A percentile compares a stretch with the other conserved stretches of the same genome.
Evolutionary conservation across 2,329 filamentous ascomycete genomes (phyloP).

Genomic region (Cladobotryum mycophilum): DNA sequence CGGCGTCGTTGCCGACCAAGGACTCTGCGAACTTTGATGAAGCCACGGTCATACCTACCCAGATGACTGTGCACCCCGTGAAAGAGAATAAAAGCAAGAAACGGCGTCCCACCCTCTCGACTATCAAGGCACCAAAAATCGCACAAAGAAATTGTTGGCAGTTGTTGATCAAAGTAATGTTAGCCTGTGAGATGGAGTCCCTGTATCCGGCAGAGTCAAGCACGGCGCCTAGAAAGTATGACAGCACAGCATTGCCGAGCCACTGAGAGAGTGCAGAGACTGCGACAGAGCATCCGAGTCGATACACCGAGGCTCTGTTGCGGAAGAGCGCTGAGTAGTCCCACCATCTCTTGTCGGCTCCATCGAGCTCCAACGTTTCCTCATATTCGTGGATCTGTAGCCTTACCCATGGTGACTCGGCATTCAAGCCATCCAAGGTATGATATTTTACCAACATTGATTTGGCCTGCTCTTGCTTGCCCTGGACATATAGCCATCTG

Average conservation of each 20-base stretch:
- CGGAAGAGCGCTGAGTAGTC: conserved; percentile 41
- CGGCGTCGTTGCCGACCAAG: conserved; percentile 21
- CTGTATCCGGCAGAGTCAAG: conserved; percentile 45
- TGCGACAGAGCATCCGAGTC: conserved; percentile 31
- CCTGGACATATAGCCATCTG: conserved; percentile 35
- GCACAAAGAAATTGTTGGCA: conserved; percentile 45
- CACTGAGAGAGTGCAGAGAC: conserved; percentile 42
- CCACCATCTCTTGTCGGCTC: conserved; percentile 42
- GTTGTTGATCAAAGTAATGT: conserved; percentile 47
- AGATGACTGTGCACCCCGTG: conserved; percentile 41
- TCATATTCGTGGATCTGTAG: conserved; percentile 40
- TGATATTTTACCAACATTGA: conserved; percentile 34
- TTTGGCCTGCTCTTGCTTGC: conserved; percentile 29
- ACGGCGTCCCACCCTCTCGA: conserved; percentile 46
- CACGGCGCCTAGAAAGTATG: conserved; percentile 45
- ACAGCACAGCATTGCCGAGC: conserved; percentile 36
- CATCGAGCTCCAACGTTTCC: conserved; percentile 35
- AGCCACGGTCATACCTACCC: conserved; percentile 45
- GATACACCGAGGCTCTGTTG: conserved; percentile 33
- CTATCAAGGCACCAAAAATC: conserved; percentile 41
- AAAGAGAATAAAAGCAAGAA: conserved; percentile 47
- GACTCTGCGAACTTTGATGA: conserved; percentile 32
- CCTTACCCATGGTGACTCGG: conserved; percentile 38
- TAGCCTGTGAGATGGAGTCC: conserved; percentile 31
- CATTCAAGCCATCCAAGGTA: conserved; percentile 32